Base-by-base conservation (phyloP, 257 asterid species). In the Leonotis leonurus region DNA sequence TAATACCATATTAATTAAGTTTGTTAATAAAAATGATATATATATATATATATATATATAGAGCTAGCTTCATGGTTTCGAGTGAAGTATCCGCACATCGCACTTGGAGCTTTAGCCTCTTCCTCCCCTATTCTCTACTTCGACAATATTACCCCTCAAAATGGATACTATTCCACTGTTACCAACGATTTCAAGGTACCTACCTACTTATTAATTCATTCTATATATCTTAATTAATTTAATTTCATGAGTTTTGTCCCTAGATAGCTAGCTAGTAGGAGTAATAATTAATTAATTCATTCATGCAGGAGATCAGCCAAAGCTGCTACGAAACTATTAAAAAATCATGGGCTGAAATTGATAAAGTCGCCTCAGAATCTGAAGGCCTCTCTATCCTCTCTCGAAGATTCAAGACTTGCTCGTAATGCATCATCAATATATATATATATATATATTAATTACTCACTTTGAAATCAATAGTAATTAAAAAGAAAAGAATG, bases 61-160 rank as follows among this genome's bases (percentile, higher is more conserved):
- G 97, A 77, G 95, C 58, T 89, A 3, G 95, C 97, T 32, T 59
- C 94, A 6, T 89, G 97, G 97, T 84, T 89, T 64, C 49, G 97
- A 56, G 85, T 89, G 8, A 89, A 89, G 30, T 89, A 89, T 73
- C 95, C 97, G 30, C 95, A 89, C 69, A 67, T 86, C 12, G 87
- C 95, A 9, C 20, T 82, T 0, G 95, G 95, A 16, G 97, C 97
- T 5, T 17, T 89, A 6, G 97, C 97, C 4, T 82, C 94, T 6
- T 89, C 97, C 39, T 85, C 97, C 29, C 97, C 97, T 0, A 32
- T 89, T 77, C 94, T 86, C 25, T 82, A 84, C 63, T 89, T 89
- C 16, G 94, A 87, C 45, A 40, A 81, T 26, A 79, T 85, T 46
- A 81, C 83, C 32, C 93, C 95, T 21, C 85, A 78, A 60, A 58